Conservation (phyloP, 768 basidiomycete genomes). For the Daedalea quercina region DNA sequence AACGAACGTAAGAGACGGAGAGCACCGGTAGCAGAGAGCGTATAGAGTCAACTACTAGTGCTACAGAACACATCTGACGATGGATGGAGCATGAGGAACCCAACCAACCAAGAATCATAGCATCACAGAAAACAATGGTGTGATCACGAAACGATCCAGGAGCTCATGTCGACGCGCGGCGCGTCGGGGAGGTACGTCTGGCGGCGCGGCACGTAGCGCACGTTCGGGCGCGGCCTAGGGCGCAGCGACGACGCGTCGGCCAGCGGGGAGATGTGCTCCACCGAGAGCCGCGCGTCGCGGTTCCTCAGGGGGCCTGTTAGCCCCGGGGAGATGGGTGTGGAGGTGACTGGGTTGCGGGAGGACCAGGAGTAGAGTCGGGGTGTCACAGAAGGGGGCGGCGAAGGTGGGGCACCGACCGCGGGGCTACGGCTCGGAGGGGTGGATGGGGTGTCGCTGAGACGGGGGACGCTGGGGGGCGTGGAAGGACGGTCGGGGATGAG, state of each 20-base stretch:
- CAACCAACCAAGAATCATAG: neutral
- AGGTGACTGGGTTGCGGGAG: slow-evolving; percentile 21
- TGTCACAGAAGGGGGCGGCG: slow-evolving; percentile 48
- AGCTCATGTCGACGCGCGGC: neutral
- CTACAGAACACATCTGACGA: neutral
- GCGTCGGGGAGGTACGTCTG: neutral
- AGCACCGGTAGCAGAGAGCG: neutral
- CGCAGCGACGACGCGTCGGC: neutral
- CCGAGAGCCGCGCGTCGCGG: slow-evolving; percentile 51
- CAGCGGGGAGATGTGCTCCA: slow-evolving; percentile 44
- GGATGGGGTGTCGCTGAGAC: slow-evolving; percentile 17
- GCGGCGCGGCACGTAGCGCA: neutral
- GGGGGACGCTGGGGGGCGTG: slow-evolving; percentile 4
- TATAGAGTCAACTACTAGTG: neutral
- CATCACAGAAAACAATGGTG: neutral
- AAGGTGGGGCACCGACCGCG: slow-evolving; percentile 29
- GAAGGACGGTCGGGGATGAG: neutral
- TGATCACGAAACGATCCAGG: neutral
- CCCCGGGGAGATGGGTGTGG: slow-evolving; percentile 29
- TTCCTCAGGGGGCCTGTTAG: slow-evolving; percentile 45
- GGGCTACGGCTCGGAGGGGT: slow-evolving; percentile 27
- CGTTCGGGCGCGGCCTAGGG: neutral
- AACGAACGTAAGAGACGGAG: neutral
- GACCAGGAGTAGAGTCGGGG: slow-evolving; percentile 54
- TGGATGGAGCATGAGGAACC: neutral